Conservation (phyloP, 345 rosid genomes). For the Crucihimalaya himalaica region DNA sequence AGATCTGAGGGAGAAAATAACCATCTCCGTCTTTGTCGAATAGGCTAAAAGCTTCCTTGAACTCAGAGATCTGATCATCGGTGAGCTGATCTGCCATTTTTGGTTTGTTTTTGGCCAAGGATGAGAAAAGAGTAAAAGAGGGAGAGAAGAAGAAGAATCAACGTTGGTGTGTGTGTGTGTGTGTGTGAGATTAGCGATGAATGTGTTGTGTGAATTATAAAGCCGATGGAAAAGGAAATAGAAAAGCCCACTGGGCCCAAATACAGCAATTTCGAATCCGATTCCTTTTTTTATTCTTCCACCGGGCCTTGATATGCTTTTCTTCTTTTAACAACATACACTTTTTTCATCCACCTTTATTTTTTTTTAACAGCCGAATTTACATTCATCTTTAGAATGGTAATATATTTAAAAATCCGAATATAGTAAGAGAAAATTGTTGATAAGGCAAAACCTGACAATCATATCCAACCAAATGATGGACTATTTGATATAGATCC, state of each 20-base stretch:
- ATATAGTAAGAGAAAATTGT: too few relatives aligned
- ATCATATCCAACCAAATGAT: too few relatives aligned
- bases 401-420: too few relatives aligned
- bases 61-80: conserved; percentile 51
- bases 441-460: too few relatives aligned
- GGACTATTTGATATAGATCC: too few relatives aligned
- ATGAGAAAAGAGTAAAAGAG: background rate
- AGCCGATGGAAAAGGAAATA: background rate
- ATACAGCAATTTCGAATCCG: background rate
- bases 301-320: background rate
- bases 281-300: background rate
- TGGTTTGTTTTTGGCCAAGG: background rate
- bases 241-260: conserved; percentile 33
- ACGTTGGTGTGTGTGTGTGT: conserved; percentile 5
- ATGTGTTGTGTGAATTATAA: conserved; percentile 6
- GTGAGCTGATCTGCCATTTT: conserved; percentile 56
- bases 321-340: too few relatives aligned
- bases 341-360: background rate
- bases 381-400: too few relatives aligned
- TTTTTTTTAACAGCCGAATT: too few relatives aligned
- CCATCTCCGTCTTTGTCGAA: conserved; percentile 63
- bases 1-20: conserved; percentile 32
- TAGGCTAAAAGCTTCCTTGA: conserved; percentile 56
- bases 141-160: background rate
- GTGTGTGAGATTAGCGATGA: background rate